Evolutionary conservation across 371 early-diverging fungal genomes (phyloP).

Genomic region (Rhizopus microsporus): DNA sequence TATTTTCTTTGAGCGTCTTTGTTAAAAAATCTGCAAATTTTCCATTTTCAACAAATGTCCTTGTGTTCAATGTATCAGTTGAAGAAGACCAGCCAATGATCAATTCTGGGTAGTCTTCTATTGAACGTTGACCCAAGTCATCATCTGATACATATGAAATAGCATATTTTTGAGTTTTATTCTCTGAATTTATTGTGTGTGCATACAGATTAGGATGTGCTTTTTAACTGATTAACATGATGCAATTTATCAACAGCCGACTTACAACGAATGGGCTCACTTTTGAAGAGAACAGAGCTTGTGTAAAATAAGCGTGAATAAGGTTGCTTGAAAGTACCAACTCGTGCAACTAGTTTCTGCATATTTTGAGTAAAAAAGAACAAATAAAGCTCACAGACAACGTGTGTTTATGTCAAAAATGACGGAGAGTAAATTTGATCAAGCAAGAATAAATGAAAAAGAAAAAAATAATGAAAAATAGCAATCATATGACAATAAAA

Average conservation of each 20-base stretch:
- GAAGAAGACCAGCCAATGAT: slow-evolving; percentile 48
- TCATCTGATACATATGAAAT: slow-evolving; percentile 18
- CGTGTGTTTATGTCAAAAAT: too few relatives aligned
- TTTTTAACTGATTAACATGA: background rate
- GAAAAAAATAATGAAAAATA: too few relatives aligned
- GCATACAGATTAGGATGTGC: slow-evolving; percentile 15
- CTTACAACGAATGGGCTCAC: background rate
- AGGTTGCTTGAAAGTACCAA: too few relatives aligned
- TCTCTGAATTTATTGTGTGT: slow-evolving; percentile 3
- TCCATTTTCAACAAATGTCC: slow-evolving; percentile 46
- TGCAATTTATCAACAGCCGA: background rate
- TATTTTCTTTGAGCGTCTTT: slow-evolving; percentile 35
- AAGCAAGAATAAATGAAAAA: too few relatives aligned
- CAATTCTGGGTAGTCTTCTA: slow-evolving; percentile 18
- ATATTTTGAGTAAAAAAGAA: too few relatives aligned
- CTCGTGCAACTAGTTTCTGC: too few relatives aligned
- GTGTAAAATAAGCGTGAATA: too few relatives aligned
- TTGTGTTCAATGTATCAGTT: slow-evolving; percentile 24
- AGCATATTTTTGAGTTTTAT: slow-evolving; percentile 10
- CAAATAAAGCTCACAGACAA: too few relatives aligned
- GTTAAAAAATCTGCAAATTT: slow-evolving; percentile 45
- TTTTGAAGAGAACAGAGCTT: background rate
- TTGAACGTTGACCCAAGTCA: slow-evolving; percentile 1
- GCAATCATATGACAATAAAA: too few relatives aligned
- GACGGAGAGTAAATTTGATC: too few relatives aligned